phyloP scores from a whole-genome alignment of 495 filamentous ascomycete genomes.

The Daldinia vernicosa region DNA sequence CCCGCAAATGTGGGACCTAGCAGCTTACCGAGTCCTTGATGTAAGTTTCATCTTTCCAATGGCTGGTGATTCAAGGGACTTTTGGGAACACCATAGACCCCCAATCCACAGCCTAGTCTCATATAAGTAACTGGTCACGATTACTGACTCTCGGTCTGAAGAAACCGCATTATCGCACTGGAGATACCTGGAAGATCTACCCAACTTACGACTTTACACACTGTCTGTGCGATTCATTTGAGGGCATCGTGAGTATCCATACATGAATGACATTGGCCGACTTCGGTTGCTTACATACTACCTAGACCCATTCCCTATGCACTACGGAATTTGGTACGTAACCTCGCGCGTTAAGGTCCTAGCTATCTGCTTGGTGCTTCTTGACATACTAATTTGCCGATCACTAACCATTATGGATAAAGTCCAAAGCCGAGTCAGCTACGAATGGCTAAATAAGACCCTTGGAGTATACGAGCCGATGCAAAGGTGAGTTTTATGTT shows the following conservation, averaged over 20 bases:
- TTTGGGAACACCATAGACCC: neutral
- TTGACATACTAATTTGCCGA: neutral
- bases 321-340: constrained; percentile 85
- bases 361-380: neutral
- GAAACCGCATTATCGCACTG: constrained; percentile 76
- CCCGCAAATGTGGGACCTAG: constrained; percentile 73
- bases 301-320: constrained; percentile 80
- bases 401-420: constrained; percentile 4
- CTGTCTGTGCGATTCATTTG: constrained; percentile 87
- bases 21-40: constrained; percentile 79
- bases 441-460: constrained; percentile 82
- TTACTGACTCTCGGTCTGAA: constrained; percentile 50
- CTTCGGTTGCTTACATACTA: neutral
- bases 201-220: constrained; percentile 94
- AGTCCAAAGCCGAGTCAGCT: constrained; percentile 67
- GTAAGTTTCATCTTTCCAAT: constrained; percentile 39
- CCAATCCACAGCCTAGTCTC: neutral
- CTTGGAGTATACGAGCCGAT: constrained; percentile 84
- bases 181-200: constrained; percentile 81
- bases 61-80: neutral
- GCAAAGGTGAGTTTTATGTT: constrained; percentile 62
- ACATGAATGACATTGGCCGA: neutral
- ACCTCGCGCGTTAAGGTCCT: neutral
- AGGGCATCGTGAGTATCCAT: constrained; percentile 64
- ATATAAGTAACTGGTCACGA: neutral